Conservation (phyloP, 2,329 filamentous ascomycete species). For the Claviceps sp. region DNA sequence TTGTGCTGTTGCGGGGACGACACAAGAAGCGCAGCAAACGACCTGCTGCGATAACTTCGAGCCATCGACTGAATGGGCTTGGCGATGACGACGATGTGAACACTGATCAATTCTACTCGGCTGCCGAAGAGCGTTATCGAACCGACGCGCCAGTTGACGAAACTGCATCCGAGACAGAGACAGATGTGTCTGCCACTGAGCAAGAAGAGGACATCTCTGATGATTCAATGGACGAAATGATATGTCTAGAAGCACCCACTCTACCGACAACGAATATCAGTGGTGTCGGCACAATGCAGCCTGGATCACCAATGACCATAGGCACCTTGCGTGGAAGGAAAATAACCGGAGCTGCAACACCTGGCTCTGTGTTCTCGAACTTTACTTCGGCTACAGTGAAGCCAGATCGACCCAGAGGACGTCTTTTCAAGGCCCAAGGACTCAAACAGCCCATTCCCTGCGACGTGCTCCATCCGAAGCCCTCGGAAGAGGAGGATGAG, state of each 20-base stretch:
- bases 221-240: constrained; percentile 87
- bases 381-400: constrained; percentile 76
- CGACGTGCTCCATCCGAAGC: constrained; percentile 74
- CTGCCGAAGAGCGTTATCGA: constrained; percentile 63
- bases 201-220: constrained; percentile 70
- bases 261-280: constrained; percentile 67
- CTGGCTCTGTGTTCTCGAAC: constrained; percentile 78
- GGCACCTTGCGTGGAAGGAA: constrained; percentile 44
- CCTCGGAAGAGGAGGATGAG: constrained; percentile 65
- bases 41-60: constrained; percentile 30
- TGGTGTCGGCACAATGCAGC: constrained; percentile 64
- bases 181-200: constrained; percentile 49
- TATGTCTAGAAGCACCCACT: constrained; percentile 70
- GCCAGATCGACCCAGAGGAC: constrained; percentile 56
- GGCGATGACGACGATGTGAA: constrained; percentile 59
- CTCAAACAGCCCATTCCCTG: constrained; percentile 58
- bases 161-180: constrained; percentile 47
- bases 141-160: constrained; percentile 46
- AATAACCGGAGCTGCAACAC: constrained; percentile 64
- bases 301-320: constrained; percentile 66
- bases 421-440: constrained; percentile 73
- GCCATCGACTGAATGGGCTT: constrained; percentile 39
- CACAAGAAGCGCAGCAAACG: constrained; percentile 39
- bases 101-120: constrained; percentile 87
- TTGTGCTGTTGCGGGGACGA: constrained; percentile 60